Percentiles rank a stretch among this genome's conserved stretches.
Evolutionary conservation across 352 stramenopile species (phyloP).

Genomic region (Phytophthora hybrid): DNA sequence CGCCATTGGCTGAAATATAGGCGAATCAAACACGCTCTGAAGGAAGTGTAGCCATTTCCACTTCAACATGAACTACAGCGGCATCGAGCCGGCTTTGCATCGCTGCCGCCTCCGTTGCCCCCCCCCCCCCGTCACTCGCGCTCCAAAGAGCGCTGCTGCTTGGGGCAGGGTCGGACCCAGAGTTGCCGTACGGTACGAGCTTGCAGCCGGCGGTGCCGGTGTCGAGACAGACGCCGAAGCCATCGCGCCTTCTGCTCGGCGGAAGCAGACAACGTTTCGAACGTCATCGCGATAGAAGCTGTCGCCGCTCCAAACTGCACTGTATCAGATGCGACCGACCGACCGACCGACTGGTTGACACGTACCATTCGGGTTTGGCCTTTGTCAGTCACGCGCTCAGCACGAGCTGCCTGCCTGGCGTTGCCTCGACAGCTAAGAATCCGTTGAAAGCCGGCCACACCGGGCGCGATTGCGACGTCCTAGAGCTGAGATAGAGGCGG

Average conservation of each 20-base stretch:
- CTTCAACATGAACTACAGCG: slow-evolving; percentile 5
- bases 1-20: slow-evolving; percentile 24
- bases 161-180: slow-evolving; percentile 16
- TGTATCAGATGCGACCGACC: slow-evolving; percentile 28
- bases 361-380: neutral
- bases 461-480: too few relatives aligned
- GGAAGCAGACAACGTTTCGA: slow-evolving; percentile 7
- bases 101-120: neutral
- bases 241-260: slow-evolving; percentile 32
- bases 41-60: neutral
- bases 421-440: slow-evolving; percentile 2
- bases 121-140: slow-evolving; percentile 10
- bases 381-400: neutral
- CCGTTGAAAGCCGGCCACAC: slow-evolving; percentile 16
- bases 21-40: too few relatives aligned
- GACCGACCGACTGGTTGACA: neutral
- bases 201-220: slow-evolving; percentile 1
- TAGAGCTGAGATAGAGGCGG: neutral
- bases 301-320: slow-evolving; percentile 27
- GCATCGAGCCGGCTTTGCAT: too few relatives aligned
- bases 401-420: neutral
- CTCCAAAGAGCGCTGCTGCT: neutral
- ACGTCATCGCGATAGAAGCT: slow-evolving; percentile 19
- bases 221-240: slow-evolving; percentile 14
- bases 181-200: slow-evolving; percentile 1